phyloP scores from a whole-genome alignment of 1,284 basidiomycete genomes.

The Apiotrichum montevideense region DNA sequence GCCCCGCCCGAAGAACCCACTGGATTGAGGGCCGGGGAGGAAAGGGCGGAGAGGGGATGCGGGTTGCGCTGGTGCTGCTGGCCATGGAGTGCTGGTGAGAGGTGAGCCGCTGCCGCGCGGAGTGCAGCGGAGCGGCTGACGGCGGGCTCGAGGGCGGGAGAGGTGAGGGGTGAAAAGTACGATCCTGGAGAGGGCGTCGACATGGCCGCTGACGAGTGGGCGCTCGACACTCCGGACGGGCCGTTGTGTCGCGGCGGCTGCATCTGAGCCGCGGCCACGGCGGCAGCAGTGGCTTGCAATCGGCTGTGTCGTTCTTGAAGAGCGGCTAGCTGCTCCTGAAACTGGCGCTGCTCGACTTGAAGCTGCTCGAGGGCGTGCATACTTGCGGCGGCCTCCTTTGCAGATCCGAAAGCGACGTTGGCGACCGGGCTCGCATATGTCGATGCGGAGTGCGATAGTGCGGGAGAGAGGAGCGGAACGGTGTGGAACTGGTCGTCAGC shows the following conservation, averaged over 20 bases:
- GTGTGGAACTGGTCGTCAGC: conserved; percentile 25
- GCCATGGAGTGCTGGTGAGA: conserved; percentile 14
- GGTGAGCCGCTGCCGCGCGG: conserved; percentile 23
- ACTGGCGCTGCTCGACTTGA: conserved; percentile 42
- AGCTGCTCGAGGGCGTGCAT: conserved; percentile 36
- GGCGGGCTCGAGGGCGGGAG: conserved; percentile 53
- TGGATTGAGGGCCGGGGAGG: conserved; percentile 39
- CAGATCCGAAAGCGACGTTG: conserved; percentile 17
- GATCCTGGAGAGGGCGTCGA: conserved; percentile 36
- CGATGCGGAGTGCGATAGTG: conserved; percentile 28
- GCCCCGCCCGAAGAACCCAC: conserved; percentile 41
- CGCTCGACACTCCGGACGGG: conserved; percentile 17
- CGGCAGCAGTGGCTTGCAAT: conserved; percentile 39
- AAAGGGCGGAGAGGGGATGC: conserved; percentile 36
- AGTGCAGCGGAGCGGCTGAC: conserved; percentile 21
- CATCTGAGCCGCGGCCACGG: conserved; percentile 23
- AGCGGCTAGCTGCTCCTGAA: conserved; percentile 39
- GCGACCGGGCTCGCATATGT: conserved; percentile 27
- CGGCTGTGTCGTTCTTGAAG: conserved; percentile 40
- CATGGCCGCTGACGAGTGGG: conserved; percentile 14
- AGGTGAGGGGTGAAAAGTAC: conserved; percentile 56
- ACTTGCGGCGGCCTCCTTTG: conserved; percentile 7
- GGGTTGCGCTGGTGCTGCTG: conserved; percentile 27
- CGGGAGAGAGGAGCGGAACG: conserved; percentile 39
- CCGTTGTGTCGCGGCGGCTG: conserved; percentile 14